phyloP scores from a whole-genome alignment of 345 rosid species.

The Syzygium grande region DNA sequence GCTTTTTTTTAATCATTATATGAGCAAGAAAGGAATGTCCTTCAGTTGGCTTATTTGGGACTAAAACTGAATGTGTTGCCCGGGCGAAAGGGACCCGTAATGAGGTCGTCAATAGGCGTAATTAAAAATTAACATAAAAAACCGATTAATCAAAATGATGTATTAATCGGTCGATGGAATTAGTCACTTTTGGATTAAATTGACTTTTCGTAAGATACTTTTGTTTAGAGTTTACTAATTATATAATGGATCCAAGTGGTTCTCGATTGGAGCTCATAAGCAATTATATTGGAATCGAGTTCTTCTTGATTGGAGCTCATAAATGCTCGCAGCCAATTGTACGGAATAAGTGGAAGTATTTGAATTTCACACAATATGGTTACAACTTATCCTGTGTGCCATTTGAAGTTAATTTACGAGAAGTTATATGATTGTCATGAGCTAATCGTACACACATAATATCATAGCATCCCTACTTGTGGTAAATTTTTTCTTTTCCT shows the following conservation, averaged over 20 bases:
- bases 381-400: background rate
- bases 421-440: background rate
- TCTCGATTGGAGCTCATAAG: background rate
- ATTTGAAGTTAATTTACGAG: background rate
- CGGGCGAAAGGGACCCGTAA: background rate
- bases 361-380: background rate
- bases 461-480: accelerated
- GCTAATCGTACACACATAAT: background rate
- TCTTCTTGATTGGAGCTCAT: background rate
- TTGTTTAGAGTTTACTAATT: background rate
- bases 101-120: background rate
- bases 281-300: background rate
- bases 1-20: background rate
- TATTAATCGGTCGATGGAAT: background rate
- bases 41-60: background rate
- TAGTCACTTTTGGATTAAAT: background rate
- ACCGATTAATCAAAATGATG: background rate
- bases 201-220: background rate
- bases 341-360: background rate
- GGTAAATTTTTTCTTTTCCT: background rate
- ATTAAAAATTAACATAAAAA: background rate
- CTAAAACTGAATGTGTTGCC: background rate
- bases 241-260: background rate
- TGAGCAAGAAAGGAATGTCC: background rate
- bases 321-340: background rate